These are phyloP conservation scores for Vigna hirtella DNA, from an alignment of 306 rosid genomes.

Conservation along the genomic window DNA sequence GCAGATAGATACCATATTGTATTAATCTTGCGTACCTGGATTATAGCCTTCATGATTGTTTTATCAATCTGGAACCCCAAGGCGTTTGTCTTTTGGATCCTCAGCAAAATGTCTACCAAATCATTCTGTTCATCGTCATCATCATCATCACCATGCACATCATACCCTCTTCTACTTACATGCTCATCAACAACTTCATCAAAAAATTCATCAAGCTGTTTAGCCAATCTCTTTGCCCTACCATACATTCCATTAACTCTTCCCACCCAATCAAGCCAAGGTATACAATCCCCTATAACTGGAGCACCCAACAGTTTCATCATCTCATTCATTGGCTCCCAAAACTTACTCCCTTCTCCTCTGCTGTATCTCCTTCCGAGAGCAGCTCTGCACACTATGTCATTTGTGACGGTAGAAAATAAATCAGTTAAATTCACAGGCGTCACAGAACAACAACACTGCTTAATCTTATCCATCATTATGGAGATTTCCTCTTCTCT, in stretches of 20 bases:
- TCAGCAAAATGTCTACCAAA: neutral
- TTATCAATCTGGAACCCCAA: neutral
- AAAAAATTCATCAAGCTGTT: constrained; percentile 18
- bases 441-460: neutral
- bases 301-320: neutral
- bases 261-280: constrained; percentile 32
- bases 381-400: constrained; percentile 21
- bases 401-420: neutral
- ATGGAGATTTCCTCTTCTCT: constrained; percentile 37
- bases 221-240: neutral
- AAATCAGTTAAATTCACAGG: constrained; percentile 35
- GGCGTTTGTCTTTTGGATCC: neutral
- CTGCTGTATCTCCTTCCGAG: constrained; percentile 2
- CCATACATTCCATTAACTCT: constrained; percentile 11
- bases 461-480: constrained; percentile 38
- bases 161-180: neutral
- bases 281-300: neutral
- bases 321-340: neutral
- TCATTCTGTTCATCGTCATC: neutral
- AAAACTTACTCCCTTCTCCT: neutral
- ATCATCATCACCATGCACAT: neutral
- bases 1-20: neutral
- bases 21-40: neutral
- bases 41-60: constrained; percentile 28
- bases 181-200: constrained; percentile 24